These are phyloP conservation scores for Carallia brachiata DNA, from an alignment of 345 rosid genomes.

Conservation along the genomic window DNA sequence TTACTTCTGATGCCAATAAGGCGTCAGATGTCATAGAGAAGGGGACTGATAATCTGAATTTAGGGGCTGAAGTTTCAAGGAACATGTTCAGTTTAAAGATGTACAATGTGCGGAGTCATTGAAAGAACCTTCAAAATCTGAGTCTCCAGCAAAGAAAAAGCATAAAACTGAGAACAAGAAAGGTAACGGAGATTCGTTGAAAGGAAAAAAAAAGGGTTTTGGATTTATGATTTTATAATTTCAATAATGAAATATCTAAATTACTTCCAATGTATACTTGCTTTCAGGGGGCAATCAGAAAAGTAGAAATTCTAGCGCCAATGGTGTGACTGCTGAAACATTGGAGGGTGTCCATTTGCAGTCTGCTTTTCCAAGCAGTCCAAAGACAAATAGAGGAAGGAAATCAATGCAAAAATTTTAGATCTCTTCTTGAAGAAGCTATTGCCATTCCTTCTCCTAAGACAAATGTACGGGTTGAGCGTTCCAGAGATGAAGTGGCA, in stretches of 20 bases:
- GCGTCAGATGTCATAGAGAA: constrained; percentile 3
- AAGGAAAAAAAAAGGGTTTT: constrained; percentile 6
- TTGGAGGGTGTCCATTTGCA: constrained; percentile 14
- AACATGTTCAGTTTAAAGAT: constrained; percentile 6
- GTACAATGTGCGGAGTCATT: constrained; percentile 3
- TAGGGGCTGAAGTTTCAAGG: constrained; percentile 17
- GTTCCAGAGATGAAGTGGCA: constrained; percentile 12
- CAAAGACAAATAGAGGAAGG: constrained; percentile 32
- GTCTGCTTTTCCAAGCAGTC: constrained; percentile 5
- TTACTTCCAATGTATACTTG: constrained; percentile 16
- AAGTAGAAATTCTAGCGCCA: constrained; percentile 12
- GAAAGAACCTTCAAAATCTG: constrained; percentile 20
- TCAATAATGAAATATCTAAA: constrained; percentile 7
- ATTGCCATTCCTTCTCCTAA: constrained; percentile 14
- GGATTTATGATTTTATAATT: constrained; percentile 7
- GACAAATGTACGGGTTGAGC: constrained; percentile 18
- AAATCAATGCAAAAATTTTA: constrained; percentile 28
- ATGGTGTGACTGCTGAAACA: constrained; percentile 16
- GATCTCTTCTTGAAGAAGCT: constrained; percentile 21
- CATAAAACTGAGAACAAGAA: constrained; percentile 14
- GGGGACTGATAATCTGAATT: constrained; percentile 1
- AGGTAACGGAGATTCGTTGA: constrained; percentile 12
- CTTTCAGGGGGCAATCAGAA: constrained; percentile 14
- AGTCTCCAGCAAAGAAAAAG: constrained; percentile 28
- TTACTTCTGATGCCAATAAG: constrained; percentile 16